Evolutionary conservation across 345 rosid genomes (phyloP).

Genomic region (Noccaea bulbosa): DNA sequence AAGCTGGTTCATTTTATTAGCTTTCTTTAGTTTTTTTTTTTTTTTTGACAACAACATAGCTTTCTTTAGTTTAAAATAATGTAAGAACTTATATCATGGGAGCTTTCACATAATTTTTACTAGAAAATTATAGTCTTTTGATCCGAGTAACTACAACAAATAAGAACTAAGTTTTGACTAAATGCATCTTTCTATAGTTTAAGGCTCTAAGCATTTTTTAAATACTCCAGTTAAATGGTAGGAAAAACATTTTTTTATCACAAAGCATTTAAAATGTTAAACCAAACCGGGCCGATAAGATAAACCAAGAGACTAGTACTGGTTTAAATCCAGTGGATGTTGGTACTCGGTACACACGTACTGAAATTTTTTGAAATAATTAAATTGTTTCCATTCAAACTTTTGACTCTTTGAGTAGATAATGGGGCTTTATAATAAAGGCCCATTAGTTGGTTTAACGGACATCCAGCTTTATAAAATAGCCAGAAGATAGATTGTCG

Average conservation of each 20-base stretch:
- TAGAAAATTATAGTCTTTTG: neutral
- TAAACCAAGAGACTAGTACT: neutral
- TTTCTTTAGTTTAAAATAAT: neutral
- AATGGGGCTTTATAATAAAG: conserved; percentile 26
- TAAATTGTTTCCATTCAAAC: neutral
- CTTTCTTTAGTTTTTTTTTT: neutral
- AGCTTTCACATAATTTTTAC: neutral
- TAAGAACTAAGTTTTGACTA: neutral
- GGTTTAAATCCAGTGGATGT: too few relatives aligned
- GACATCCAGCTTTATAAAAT: neutral
- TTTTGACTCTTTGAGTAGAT: neutral
- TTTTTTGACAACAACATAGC: too few relatives aligned
- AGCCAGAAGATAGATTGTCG: neutral
- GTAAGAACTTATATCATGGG: conserved; percentile 4
- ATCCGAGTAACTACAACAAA: neutral
- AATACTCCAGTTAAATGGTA: neutral
- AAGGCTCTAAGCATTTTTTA: too few relatives aligned
- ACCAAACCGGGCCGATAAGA: conserved; percentile 1
- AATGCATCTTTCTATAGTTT: neutral
- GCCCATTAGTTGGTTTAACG: neutral
- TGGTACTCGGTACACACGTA: too few relatives aligned
- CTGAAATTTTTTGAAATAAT: too few relatives aligned
- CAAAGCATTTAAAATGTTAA: neutral
- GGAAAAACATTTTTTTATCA: neutral
- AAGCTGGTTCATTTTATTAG: neutral